Percentiles rank a stretch among this genome's conserved stretches.
These are phyloP conservation scores for Rhynchospora tenuis DNA, from an alignment of 176 grass and related monocot species.

Conservation along the genomic window DNA sequence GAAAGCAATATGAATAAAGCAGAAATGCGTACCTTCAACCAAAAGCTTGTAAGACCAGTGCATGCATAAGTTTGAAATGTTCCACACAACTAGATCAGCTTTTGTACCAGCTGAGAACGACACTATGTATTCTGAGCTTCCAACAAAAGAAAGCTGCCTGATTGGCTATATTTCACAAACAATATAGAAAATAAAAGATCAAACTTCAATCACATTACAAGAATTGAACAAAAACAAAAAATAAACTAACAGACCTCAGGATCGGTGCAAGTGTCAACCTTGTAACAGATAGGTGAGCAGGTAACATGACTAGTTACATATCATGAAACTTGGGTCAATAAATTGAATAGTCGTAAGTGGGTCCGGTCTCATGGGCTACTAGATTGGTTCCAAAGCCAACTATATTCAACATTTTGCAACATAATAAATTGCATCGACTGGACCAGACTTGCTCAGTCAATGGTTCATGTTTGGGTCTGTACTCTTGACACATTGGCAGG, in stretches of 20 bases:
- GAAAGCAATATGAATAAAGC: not conserved
- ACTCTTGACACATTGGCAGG: not conserved
- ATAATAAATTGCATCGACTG: not conserved
- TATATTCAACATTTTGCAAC: not conserved
- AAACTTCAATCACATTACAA: not conserved
- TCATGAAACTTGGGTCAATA: not conserved
- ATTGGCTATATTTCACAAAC: slow-evolving; percentile 55
- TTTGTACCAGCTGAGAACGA: slow-evolving; percentile 57
- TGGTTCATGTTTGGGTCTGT: not conserved
- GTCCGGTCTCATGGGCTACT: not conserved
- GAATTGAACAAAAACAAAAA: not conserved
- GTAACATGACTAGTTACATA: too few relatives aligned
- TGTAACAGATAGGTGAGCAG: too few relatives aligned
- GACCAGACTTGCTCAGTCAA: not conserved
- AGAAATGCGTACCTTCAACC: slow-evolving; percentile 54
- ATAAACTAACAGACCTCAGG: not conserved
- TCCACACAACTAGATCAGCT: slow-evolving; percentile 78
- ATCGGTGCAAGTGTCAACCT: not conserved
- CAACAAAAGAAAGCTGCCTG: slow-evolving; percentile 65
- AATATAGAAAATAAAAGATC: slow-evolving; percentile 2
- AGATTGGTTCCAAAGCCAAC: not conserved
- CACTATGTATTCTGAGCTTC: slow-evolving; percentile 54
- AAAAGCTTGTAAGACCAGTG: slow-evolving; percentile 84
- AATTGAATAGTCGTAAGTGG: not conserved
- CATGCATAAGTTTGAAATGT: slow-evolving; percentile 62